These are phyloP conservation scores for Pichia kluyveri DNA, from an alignment of 805 yeast species.

Conservation along the genomic window DNA sequence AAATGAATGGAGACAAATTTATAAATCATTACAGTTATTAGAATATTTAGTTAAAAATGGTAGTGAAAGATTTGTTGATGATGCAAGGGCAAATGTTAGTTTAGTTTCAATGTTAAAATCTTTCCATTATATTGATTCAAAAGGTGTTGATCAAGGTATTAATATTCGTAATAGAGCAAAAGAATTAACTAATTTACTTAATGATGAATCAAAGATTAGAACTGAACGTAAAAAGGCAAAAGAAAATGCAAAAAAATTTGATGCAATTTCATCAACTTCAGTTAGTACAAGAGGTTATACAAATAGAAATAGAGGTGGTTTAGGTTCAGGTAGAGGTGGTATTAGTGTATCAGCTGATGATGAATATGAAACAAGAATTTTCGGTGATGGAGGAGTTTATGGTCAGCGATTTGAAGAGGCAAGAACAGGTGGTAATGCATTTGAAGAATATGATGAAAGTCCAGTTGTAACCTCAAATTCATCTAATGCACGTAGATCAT, in stretches of 20 bases:
- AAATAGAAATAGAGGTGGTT: constrained; percentile 13
- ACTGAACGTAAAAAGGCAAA: constrained; percentile 87
- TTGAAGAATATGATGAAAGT: constrained; percentile 51
- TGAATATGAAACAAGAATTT: constrained; percentile 41
- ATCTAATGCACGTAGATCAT: constrained; percentile 7
- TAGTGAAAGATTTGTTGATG: constrained; percentile 90
- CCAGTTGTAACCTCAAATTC: no score
- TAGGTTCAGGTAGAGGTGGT: constrained; percentile 10
- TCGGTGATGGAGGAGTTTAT: constrained; percentile 65
- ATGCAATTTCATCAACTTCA: constrained; percentile 45
- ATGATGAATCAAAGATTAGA: constrained; percentile 69
- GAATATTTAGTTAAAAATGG: constrained; percentile 91
- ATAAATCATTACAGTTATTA: constrained; percentile 84
- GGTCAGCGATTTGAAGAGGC: constrained; percentile 57
- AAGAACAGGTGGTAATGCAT: constrained; percentile 34
- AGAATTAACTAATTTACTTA: constrained; percentile 58
- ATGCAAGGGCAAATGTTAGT: constrained; percentile 68
- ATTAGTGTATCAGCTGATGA: constrained; percentile 40
- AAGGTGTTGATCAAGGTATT: constrained; percentile 93
- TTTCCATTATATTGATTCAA: constrained; percentile 88
- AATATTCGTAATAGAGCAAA: constrained; percentile 90
- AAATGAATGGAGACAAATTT: constrained; percentile 96
- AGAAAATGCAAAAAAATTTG: constrained; percentile 72
- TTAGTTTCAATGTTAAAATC: constrained; percentile 75
- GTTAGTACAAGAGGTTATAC: constrained; percentile 17